Base-by-base conservation (phyloP, 257 asterid species). In the Solanum sejunctum region DNA sequence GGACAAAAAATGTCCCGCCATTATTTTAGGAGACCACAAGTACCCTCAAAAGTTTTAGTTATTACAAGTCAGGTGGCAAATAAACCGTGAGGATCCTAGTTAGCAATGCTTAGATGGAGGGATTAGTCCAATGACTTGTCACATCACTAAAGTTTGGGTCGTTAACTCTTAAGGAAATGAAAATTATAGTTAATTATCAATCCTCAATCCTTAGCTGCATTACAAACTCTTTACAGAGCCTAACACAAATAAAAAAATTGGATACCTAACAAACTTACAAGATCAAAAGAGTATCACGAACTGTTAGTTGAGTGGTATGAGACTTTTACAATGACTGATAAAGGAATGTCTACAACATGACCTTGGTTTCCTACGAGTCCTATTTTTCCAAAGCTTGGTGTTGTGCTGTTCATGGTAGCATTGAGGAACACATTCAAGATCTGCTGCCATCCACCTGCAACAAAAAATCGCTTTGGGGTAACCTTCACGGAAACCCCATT, bases 371-470 rank as follows among this genome's bases (percentile, higher is more conserved):
- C 98, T 84, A 92, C 86, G 86, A 97, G 63, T 15, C 97, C 95
- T 66, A 97, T 95, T 89, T 98, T 95, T 83, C 99, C 99, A 61
- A 73, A 94, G 89, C 96, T 97, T 41, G 98, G 92, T 58, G 87
- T 85, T 10, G 93, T 88, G 88, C 89, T 92, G 88, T 92, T 95
- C 87, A 88, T 88, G 20, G 91, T 92, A 20, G 99, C 95, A 16
- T 88, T 87, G 7, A 97, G 72, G 61, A 86, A 83, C 41, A 95
- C 89, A 81, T 86, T 93, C 90, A 97, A 84, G 28, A 93, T 92
- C 90, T 91, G 97, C 79, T 87, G 92, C 88, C 92, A 93, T 32
- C 97, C 98, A n/a, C 90, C 87, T 39, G 87, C 92, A 49, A 95
- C 77, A 12, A 69, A 85, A 83, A 97, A 97, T 55, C 85, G 97